Evolutionary conservation across 805 yeast genomes (phyloP), one percentile per base, ranked within the genome.

Genomic region (Candida patagonica): DNA sequence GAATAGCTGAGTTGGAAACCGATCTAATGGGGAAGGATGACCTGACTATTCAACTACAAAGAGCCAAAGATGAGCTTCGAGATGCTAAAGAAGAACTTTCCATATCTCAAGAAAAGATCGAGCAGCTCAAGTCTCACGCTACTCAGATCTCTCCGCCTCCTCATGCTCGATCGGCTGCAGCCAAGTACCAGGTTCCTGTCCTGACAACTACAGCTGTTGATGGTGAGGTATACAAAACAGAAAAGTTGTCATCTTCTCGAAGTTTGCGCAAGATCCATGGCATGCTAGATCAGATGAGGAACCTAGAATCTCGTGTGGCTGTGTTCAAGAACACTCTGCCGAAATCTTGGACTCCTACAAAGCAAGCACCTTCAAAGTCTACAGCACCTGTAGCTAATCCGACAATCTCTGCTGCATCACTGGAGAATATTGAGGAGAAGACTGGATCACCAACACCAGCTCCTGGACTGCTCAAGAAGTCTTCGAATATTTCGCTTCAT

Each of bases 1-100:
- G 51, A 35, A 48, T 60, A 6, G 67, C 70, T 1, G 39, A 69
- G 25, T 46, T 65, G 10, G 72, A 67, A 36, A 52, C 60, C 3
- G 72, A 67, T 22, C 27, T 60, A 5, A 53, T 53, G 5, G 54
- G 57, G 2, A 44, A 52, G 16, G 62, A 55, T 22, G 59, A 55
- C 13, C 41, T 56, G 10, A 41, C 38, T 15, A 40, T 40, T 7
- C 55, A 51, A 33, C 52, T 60, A 9, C 62, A 61, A 30, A 54
- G 62, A 9, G 43, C 59, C 1, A 51, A 49, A 15, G 63, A 60
- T 12, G 64, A 58, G 25, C 46, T 57, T 9, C 38, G 52, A 20
- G 66, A 61, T 16, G 48, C 55, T 9, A 47, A 50, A n/a, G 65
- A 61, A 31, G 66, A 61, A 35, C 45, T 60, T 23, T 38, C 42